Base-by-base conservation (phyloP, 306 rosid species). In the Acacia crassicarpa region DNA sequence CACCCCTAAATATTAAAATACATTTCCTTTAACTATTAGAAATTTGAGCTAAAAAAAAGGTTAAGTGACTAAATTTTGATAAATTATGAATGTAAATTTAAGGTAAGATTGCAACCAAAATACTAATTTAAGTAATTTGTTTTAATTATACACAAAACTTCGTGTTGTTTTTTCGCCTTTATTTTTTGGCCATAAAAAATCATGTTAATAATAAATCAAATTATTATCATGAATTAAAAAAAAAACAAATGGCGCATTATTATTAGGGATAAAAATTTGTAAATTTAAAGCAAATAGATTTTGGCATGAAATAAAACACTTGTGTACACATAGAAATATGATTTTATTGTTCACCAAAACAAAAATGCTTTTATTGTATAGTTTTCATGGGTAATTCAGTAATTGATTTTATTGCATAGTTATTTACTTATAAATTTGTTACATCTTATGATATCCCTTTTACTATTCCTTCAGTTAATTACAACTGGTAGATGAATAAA, bases 401-500 rank as follows among this genome's bases (percentile, higher is more conserved):
- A 35, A 35, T 35, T 35, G 7, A 35, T 35, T 35, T 35, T 38
- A 6, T 38, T 38, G 33, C 66, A 9, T 11, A 3, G 15, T 23
- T 59, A 59, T 59, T 23, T 23, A 59, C 17, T 59, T 23, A 9
- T n/a, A 56, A 20, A 27, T 14, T n/a, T 67, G 23, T 38, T 19
- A 38, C 53, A 48, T 48, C 53, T 48, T 83, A 76, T 83, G 78
- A 54, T 78, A 43, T 82, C 9, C 84, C 65, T 15, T 61, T 56
- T 74, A 51, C 16, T 17, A 15, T 51, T 51, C 58, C 35, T 84
- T 49, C 66, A 83, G 83, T 35, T 78, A 38, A 22, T 74, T 80
- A 86, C 54, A 65, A 23, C 16, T 73, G 68, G 84, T 87, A 71
- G 74, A 84, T 79, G 83, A 81, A 61, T 68, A 46, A 51, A 77